Percentiles rank a stretch among this genome's conserved stretches.
Conservation (phyloP, 2,329 filamentous ascomycete genomes). For the Colletotrichum plurivorum region DNA sequence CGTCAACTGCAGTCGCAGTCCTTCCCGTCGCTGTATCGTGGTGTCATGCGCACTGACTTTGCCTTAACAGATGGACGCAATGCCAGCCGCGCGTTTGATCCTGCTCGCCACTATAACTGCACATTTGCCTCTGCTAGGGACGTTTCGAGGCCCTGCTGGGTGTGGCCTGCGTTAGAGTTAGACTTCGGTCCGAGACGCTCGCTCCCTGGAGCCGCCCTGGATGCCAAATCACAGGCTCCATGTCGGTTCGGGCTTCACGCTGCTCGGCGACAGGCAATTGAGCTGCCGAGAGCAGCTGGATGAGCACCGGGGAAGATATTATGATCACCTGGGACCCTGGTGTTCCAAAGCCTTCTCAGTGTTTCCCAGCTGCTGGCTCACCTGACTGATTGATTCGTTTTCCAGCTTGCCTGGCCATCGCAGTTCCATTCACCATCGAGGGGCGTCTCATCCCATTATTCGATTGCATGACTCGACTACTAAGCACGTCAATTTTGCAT, state of each 20-base stretch:
- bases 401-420: no score
- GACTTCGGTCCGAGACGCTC: conserved; percentile 29
- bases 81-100: conserved; percentile 3
- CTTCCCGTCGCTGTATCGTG: not conserved
- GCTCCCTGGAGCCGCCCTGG: not conserved
- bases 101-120: not conserved
- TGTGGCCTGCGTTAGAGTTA: conserved; percentile 16
- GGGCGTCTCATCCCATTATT: not conserved
- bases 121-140: conserved; percentile 2
- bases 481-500: not conserved
- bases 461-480: not conserved
- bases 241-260: conserved; percentile 6
- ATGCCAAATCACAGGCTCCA: conserved; percentile 5
- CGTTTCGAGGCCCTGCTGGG: conserved; percentile 12
- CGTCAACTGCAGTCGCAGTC: not conserved
- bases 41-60: conserved; percentile 17
- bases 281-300: not conserved
- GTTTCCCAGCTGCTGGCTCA: no score
- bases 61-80: conserved; percentile 1
- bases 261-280: not conserved
- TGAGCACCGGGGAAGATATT: no score
- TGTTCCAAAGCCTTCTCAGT: no score
- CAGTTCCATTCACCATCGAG: not conserved
- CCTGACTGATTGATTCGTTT: no score
- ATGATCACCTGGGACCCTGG: no score